Evolutionary conservation across 768 basidiomycete genomes (phyloP).

Genomic region (Amyloporia xantha): DNA sequence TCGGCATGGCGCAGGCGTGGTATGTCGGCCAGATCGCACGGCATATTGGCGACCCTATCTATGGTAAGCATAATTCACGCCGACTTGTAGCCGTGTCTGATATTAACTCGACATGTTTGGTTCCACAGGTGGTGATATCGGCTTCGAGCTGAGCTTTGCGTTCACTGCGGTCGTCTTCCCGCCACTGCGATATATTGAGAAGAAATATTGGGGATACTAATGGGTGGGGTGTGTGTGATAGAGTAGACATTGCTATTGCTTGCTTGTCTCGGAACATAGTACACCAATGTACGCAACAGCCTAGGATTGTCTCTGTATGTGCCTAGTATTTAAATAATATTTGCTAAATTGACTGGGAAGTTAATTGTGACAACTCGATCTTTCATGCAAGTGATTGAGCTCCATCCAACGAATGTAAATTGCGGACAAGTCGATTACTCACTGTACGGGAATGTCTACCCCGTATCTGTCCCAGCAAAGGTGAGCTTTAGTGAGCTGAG

Average conservation of each 20-base stretch:
- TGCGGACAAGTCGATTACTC: no score
- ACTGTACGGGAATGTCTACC: slow-evolving; percentile 36
- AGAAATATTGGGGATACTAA: slow-evolving; percentile 7
- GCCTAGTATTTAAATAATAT: background rate
- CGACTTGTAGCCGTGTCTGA: background rate
- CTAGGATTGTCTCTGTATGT: background rate
- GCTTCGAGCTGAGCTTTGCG: slow-evolving; percentile 29
- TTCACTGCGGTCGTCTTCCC: slow-evolving; percentile 23
- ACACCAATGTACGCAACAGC: slow-evolving; percentile 2
- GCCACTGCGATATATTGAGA: slow-evolving; percentile 12
- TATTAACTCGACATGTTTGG: no score
- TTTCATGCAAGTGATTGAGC: no score
- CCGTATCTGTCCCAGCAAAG: slow-evolving; percentile 92
- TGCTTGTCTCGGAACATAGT: background rate
- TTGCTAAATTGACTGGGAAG: no score
- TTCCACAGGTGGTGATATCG: slow-evolving; percentile 28
- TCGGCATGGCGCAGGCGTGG: slow-evolving; percentile 32
- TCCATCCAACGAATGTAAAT: no score
- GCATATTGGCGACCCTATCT: slow-evolving; percentile 15
- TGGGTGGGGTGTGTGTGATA: background rate
- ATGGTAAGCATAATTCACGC: background rate
- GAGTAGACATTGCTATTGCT: slow-evolving; percentile 2
- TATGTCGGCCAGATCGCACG: slow-evolving; percentile 23
- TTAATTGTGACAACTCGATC: no score
- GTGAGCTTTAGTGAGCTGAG: slow-evolving; percentile 62